Evolutionary conservation across 441 rosid species (phyloP), one percentile per base, ranked within the genome.

Genomic region (Corymbia citriodora): DNA sequence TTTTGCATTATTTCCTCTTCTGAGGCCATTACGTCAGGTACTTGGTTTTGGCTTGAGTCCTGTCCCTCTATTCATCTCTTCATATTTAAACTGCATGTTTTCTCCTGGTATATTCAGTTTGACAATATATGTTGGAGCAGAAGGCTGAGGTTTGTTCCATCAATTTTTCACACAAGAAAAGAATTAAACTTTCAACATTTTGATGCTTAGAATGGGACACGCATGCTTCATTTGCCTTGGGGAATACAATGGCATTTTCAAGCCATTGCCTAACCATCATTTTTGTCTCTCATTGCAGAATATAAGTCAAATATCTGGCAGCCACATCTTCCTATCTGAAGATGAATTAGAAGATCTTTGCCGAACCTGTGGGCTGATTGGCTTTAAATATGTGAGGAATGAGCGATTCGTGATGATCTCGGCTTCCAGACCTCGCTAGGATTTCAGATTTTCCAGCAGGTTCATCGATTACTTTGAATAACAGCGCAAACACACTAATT

Each of bases 1-100:
- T 68, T 93, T 93, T 87, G 50, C 88, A 6, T 90, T 94, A 48
- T 87, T 94, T 87, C 98, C 98, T 19, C 90, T 95, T 74, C 54
- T 94, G 88, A 94, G 94, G 92, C 92, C 92, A 90, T 36, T 94
- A 70, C 94, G 94, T 14, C 95, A 93, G 97, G 99, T 96, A 92
- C 88, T 59, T 87, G 49, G 61, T 90, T 88, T 74, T 48, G 36
- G 52, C 87, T 68, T 8, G n/a, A 54, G 88, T 45, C 68, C 45
- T 55, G 65, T 87, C 88, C 85, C 53, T 87, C 27, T 87, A 36
- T 31, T 31, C 88, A 31, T 3, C 29, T 55, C 45, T 54, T 18
- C 57, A 87, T 33, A 14, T 61, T 53, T 17, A 79, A 45, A 79
- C 52, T 45, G 29, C 85, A 7, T 79, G 52, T 79, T 45, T 79